Percentiles rank a stretch among this genome's conserved stretches.
Evolutionary conservation across 352 stramenopile genomes (phyloP).

Genomic region (Blastocystis sp.): DNA sequence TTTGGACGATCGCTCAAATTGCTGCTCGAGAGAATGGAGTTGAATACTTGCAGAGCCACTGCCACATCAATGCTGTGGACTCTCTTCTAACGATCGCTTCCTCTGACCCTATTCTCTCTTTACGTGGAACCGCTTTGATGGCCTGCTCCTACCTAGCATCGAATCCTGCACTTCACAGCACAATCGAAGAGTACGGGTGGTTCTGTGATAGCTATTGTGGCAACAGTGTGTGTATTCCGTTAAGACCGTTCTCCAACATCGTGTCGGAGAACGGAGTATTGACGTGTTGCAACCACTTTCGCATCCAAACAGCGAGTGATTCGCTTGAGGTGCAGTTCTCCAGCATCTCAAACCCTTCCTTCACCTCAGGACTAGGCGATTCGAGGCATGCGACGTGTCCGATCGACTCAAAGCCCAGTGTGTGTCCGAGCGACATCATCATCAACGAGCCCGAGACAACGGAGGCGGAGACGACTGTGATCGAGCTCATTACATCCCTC

Average conservation of each 20-base stretch:
- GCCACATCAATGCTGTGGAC: neutral
- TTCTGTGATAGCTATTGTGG: neutral
- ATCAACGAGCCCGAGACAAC: neutral
- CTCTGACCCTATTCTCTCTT: neutral
- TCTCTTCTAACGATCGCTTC: neutral
- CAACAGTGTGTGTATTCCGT: neutral
- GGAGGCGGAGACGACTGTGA: neutral
- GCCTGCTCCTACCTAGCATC: neutral
- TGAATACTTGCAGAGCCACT: neutral
- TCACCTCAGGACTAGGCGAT: neutral
- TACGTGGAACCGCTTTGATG: neutral
- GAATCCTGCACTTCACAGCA: neutral
- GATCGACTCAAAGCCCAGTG: neutral
- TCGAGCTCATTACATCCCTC: neutral
- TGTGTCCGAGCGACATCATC: conserved; percentile 32
- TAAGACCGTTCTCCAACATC: neutral
- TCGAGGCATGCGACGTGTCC: neutral
- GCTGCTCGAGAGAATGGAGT: neutral
- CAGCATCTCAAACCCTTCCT: neutral
- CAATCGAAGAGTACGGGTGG: neutral
- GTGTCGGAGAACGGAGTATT: neutral
- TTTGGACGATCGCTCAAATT: conserved; percentile 22
- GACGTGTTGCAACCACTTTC: neutral
- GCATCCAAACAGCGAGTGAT: neutral
- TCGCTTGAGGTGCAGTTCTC: neutral